Percentiles rank a stretch among this genome's conserved stretches.
Evolutionary conservation across 2,329 filamentous ascomycete genomes (phyloP).

Genomic region (Ophiostoma australiae): DNA sequence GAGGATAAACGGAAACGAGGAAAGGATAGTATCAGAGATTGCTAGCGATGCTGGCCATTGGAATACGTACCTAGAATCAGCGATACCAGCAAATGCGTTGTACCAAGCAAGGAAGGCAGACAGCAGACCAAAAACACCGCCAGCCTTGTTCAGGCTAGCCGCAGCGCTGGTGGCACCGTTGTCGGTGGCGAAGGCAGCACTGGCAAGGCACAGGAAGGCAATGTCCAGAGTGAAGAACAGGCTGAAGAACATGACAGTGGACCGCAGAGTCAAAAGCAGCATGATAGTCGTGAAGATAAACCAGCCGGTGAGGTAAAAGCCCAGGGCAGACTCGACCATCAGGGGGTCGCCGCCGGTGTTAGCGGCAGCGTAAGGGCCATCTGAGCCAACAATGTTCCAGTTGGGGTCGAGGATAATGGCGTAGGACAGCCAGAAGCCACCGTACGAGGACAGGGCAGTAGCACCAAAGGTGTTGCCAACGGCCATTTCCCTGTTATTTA

Average conservation of each 20-base stretch:
- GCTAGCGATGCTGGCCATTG: background rate
- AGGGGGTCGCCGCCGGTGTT: conserved; percentile 35
- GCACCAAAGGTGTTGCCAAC: conserved; percentile 84
- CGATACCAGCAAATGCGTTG: conserved; percentile 76
- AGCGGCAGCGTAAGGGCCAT: conserved; percentile 42
- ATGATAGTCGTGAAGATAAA: conserved; percentile 79
- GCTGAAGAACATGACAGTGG: conserved; percentile 70
- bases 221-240: conserved; percentile 75
- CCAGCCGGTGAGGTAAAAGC: conserved; percentile 73
- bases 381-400: conserved; percentile 52
- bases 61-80: conserved; percentile 57
- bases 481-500: conserved; percentile 67
- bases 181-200: conserved; percentile 55
- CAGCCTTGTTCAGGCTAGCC: conserved; percentile 58
- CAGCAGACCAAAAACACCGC: conserved; percentile 74
- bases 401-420: conserved; percentile 65
- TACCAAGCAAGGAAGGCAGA: conserved; percentile 83
- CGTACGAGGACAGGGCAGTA: conserved; percentile 74
- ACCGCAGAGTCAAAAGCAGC: conserved; percentile 68
- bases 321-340: conserved; percentile 57
- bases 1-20: conserved; percentile 16
- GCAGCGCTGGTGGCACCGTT: conserved; percentile 45
- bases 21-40: background rate
- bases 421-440: conserved; percentile 77
- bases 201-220: conserved; percentile 67